Evolutionary conservation across 768 basidiomycete genomes (phyloP).

Genomic region (Tremella fuciformis): DNA sequence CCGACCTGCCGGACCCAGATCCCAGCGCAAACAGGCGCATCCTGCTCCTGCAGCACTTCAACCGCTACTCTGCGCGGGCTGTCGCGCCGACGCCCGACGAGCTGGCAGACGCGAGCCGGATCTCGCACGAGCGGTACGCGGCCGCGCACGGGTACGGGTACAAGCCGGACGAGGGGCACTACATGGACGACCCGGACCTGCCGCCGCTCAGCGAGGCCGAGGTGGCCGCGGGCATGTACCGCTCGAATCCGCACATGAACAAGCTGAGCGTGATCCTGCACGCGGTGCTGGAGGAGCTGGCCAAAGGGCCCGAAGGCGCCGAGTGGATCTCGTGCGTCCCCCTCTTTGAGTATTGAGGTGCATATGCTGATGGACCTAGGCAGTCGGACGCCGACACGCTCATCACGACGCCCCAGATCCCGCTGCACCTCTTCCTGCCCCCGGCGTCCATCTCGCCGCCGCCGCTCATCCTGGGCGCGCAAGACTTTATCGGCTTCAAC

Average conservation of each 20-base stretch:
- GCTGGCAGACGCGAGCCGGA: neutral
- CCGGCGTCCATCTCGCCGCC: neutral
- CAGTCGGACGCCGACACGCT: constrained; percentile 21
- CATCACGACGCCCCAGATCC: constrained; percentile 23
- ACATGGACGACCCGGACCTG: constrained; percentile 1
- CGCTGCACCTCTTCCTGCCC: constrained; percentile 21
- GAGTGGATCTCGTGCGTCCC: constrained; percentile 26
- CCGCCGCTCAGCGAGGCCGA: neutral
- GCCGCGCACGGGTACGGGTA: constrained; percentile 1
- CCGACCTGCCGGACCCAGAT: too few species aligned
- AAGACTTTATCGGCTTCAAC: constrained; percentile 32
- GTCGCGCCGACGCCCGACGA: neutral
- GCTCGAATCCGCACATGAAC: neutral
- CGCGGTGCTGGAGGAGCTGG: constrained; percentile 11
- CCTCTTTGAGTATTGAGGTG: neutral
- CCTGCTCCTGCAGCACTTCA: too few species aligned
- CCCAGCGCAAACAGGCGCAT: too few species aligned
- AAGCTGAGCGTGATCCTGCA: constrained; percentile 7
- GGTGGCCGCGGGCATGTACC: too few species aligned
- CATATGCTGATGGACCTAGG: constrained; percentile 7
- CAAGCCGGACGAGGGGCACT: neutral
- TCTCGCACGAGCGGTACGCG: neutral
- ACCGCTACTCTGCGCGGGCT: too few species aligned
- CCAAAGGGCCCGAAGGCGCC: constrained; percentile 7
- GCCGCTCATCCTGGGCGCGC: constrained; percentile 22